Evolutionary conservation across 1,139 yeast genomes (phyloP), one percentile per base, ranked within the genome.

Genomic region (Zhuliangozyma blackwelliae): DNA sequence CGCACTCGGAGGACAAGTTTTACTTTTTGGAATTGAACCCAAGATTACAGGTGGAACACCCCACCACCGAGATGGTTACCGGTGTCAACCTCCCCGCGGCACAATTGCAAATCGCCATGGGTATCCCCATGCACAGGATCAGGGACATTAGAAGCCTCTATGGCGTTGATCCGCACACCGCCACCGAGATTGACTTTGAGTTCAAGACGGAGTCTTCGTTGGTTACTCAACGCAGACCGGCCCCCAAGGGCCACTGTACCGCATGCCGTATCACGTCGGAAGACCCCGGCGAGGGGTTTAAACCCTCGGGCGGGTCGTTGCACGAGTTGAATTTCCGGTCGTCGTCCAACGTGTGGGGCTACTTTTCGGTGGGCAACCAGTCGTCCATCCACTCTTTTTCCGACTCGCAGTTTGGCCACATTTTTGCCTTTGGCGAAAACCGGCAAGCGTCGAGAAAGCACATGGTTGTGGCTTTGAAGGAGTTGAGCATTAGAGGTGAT

Each of bases 251-350:
- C 47, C 98, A 92, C 65, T 87, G 96, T 61, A 92, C 97, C 36
- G 98, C 98, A 37, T 90, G 97, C 70, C 90, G 98, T 73, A 92
- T 92, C 62, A 92, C 98, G 25, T 87, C 96, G 7, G 98, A 92
- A 68, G 98, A 92, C 66, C 98, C 98, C 29, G 95, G 96, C 60
- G 97, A 90, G 69, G 98, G 98, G 34, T 92, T 92, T 75, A 92
- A 92, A 65, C 98, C 98, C 41, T 87, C 96, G 35, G 95, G 96
- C 57, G 98, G 98, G 71, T 80, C 90, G 43, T 75, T 92, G 65
- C 96, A 89, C 52, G 98, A 92, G 61, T 78, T 92, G 59, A 94
- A 92, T 62, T 92, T 92, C 75, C 79, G 97, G 62, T 92, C 98
- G 4, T 84, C 95, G 29, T 88, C 97, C 16, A 92, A 92, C 54